phyloP scores from a whole-genome alignment of 1,284 basidiomycete species.

The Leccinum subfulvum region DNA sequence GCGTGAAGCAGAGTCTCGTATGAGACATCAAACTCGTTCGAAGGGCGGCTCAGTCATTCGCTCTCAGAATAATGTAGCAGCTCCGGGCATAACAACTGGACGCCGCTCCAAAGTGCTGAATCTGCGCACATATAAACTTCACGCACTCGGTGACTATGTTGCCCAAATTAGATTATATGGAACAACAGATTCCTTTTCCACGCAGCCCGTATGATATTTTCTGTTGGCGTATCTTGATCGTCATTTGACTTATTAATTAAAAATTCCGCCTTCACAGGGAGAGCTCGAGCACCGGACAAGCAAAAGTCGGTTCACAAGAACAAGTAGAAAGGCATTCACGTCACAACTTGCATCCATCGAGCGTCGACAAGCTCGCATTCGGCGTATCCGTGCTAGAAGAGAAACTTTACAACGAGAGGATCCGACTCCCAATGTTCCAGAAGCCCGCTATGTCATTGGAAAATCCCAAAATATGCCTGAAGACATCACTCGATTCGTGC shows the following conservation, averaged over 20 bases:
- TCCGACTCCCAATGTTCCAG: not conserved
- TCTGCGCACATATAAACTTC: not conserved
- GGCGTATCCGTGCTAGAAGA: not conserved
- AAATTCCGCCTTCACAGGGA: not conserved
- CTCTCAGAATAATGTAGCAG: not conserved
- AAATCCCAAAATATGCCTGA: not conserved
- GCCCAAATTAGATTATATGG: not conserved
- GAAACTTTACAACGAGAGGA: not conserved
- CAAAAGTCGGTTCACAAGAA: not conserved
- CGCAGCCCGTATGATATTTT: not conserved
- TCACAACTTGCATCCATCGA: not conserved
- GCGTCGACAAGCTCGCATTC: not conserved
- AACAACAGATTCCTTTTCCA: not conserved
- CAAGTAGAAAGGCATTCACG: accelerated
- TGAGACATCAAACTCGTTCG: not conserved
- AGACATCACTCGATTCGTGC: not conserved
- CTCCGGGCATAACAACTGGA: not conserved
- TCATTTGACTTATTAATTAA: not conserved
- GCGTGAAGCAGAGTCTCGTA: not conserved
- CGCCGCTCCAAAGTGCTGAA: not conserved
- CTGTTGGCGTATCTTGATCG: not conserved
- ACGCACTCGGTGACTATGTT: not conserved
- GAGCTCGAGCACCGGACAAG: not conserved
- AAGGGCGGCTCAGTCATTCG: not conserved
- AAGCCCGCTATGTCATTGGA: not conserved